Evolutionary conservation across 2,329 filamentous ascomycete species (phyloP).

Genomic region (Alternaria arborescens): DNA sequence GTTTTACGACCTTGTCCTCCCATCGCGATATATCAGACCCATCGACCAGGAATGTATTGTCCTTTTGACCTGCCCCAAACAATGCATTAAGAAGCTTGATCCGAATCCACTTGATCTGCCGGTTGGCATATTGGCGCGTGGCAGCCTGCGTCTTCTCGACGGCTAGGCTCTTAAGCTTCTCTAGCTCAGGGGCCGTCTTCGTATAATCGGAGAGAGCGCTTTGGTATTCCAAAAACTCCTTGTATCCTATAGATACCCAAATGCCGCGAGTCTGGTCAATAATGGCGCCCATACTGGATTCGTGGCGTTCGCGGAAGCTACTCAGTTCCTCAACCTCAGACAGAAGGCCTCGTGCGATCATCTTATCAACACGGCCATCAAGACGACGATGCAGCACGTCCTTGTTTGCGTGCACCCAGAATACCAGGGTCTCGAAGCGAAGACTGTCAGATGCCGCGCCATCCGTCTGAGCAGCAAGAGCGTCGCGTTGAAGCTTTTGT

Average conservation of each 20-base stretch:
- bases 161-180: conserved; percentile 65
- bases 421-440: conserved; percentile 70
- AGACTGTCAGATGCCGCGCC: conserved; percentile 32
- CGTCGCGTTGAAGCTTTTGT: conserved; percentile 61
- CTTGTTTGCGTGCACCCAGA: conserved; percentile 85
- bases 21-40: conserved; percentile 74
- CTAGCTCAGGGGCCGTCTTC: conserved; percentile 55
- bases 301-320: conserved; percentile 56
- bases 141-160: conserved; percentile 81
- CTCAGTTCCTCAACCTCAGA: conserved; percentile 67
- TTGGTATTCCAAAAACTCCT: conserved; percentile 83
- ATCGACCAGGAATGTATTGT: conserved; percentile 80
- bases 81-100: conserved; percentile 79
- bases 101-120: conserved; percentile 87
- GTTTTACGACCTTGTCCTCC: conserved; percentile 68
- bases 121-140: conserved; percentile 86
- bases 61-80: conserved; percentile 60
- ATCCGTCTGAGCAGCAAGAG: conserved; percentile 16
- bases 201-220: conserved; percentile 37
- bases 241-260: conserved; percentile 97
- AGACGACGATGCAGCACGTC: conserved; percentile 72
- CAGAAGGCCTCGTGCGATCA: conserved; percentile 75
- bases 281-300: conserved; percentile 56
- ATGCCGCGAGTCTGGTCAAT: conserved; percentile 84
- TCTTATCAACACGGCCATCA: conserved; percentile 80